These are phyloP conservation scores for Colletotrichum graminicola DNA, from an alignment of 2,329 filamentous ascomycete genomes.

Conservation along the genomic window DNA sequence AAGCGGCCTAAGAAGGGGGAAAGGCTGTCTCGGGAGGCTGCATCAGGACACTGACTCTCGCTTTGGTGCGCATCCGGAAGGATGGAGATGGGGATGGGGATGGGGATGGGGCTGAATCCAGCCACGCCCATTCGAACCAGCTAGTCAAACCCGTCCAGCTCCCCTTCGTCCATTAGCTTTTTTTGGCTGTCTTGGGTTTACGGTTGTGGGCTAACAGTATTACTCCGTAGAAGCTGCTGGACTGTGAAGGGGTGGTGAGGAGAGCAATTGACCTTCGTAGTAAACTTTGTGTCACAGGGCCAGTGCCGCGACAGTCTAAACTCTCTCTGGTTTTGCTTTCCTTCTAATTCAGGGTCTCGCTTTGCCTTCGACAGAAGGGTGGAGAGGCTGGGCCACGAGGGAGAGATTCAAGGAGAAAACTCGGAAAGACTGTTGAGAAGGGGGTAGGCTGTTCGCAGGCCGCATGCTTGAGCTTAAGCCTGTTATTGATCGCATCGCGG, in stretches of 20 bases:
- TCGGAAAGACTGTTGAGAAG: not conserved
- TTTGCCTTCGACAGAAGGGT: not conserved
- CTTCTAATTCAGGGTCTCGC: not conserved
- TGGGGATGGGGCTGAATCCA: not conserved
- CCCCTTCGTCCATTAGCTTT: not conserved
- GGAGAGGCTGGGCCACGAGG: not conserved
- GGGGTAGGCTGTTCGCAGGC: not conserved
- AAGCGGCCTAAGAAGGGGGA: not conserved
- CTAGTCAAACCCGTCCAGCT: not conserved
- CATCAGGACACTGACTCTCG: conserved; percentile 19
- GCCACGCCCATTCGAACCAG: not conserved
- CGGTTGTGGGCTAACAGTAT: not conserved
- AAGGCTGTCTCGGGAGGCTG: conserved; percentile 30
- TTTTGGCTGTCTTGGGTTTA: not conserved
- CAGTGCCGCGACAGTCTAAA: not conserved
- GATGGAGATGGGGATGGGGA: not conserved
- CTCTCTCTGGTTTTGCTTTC: not conserved
- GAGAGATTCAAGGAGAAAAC: not conserved
- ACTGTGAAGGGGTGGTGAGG: too few species aligned
- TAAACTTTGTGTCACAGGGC: not conserved
- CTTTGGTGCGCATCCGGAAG: not conserved
- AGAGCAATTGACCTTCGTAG: not conserved
- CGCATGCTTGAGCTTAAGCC: not conserved
- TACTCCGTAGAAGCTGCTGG: not conserved
- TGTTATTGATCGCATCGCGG: not conserved